These are phyloP conservation scores for Warburgia ugandensis DNA, from an alignment of 164 flowering plant genomes.

Conservation along the genomic window DNA sequence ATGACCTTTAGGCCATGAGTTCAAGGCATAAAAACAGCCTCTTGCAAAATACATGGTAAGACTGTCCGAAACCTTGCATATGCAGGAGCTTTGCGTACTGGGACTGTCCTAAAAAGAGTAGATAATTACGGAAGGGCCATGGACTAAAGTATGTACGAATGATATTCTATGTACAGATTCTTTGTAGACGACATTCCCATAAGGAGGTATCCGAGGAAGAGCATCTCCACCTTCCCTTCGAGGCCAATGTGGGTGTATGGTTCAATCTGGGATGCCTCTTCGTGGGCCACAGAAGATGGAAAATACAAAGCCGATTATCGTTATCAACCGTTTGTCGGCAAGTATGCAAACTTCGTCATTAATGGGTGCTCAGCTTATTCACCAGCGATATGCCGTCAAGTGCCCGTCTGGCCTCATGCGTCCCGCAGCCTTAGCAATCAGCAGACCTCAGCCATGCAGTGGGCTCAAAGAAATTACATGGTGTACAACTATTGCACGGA, in stretches of 20 bases:
- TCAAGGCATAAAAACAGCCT: too few relatives aligned
- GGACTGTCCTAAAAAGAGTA: too few relatives aligned
- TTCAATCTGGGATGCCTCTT: conserved; percentile 94
- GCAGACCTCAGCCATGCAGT: conserved; percentile 57
- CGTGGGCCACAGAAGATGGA: conserved; percentile 95
- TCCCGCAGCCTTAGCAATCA: conserved; percentile 53
- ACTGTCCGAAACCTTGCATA: too few relatives aligned
- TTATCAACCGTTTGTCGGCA: conserved; percentile 82
- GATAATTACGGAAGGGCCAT: too few relatives aligned
- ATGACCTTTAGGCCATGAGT: too few relatives aligned
- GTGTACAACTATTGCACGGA: conserved; percentile 86
- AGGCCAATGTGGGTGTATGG: conserved; percentile 89
- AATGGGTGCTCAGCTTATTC: conserved; percentile 79
- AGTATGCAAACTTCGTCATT: conserved; percentile 61
- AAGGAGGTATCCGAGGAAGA: conserved; percentile 66
- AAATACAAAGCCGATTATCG: conserved; percentile 83
- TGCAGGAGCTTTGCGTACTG: too few relatives aligned
- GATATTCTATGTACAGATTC: conserved; percentile 36
- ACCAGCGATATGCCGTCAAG: conserved; percentile 55
- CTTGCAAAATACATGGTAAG: too few relatives aligned
- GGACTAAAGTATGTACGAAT: too few relatives aligned
- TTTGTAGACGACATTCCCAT: conserved; percentile 90
- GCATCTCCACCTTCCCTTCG: conserved; percentile 55
- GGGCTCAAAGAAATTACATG: conserved; percentile 64
- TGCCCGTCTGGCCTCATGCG: conserved; percentile 60